A percentile compares a stretch with the other conserved stretches of the same genome.
Conservation (phyloP, 2,329 filamentous ascomycete species). For the Huntiella decipiens region DNA sequence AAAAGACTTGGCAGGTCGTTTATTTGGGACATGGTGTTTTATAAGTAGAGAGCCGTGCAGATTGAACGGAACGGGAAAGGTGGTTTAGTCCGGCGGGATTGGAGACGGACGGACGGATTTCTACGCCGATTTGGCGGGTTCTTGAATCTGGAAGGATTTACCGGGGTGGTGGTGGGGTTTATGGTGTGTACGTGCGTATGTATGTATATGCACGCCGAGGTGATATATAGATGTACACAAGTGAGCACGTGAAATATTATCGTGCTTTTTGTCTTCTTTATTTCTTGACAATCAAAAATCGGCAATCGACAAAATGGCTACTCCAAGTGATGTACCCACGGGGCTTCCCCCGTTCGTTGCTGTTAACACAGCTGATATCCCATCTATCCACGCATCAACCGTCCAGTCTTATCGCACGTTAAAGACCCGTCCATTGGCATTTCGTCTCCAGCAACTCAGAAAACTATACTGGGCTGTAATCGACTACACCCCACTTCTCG, state of each 20-base stretch:
- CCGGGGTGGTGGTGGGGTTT: neutral
- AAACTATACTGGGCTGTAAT: conserved; percentile 87
- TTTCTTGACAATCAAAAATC: neutral
- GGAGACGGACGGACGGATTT: too few species aligned
- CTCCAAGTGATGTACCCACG: conserved; percentile 1
- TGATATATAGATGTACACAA: neutral
- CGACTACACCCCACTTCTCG: conserved; percentile 55
- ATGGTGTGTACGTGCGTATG: neutral
- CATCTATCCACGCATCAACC: conserved; percentile 37
- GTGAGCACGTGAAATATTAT: too few species aligned
- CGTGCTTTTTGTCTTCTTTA: too few species aligned
- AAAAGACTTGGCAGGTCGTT: too few species aligned
- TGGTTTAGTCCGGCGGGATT: too few species aligned
- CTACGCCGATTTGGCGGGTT: too few species aligned
- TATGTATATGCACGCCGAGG: neutral
- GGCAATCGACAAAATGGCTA: neutral
- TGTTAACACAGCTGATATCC: conserved; percentile 25
- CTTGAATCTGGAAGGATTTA: too few species aligned
- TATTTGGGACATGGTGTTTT: too few species aligned
- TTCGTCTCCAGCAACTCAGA: conserved; percentile 67
- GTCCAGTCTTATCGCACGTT: conserved; percentile 56
- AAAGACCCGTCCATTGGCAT: conserved; percentile 67
- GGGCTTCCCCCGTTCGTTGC: conserved; percentile 18
- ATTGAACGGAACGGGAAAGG: too few species aligned
- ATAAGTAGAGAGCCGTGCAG: too few species aligned